Percentiles rank a stretch among this genome's conserved stretches.
phyloP scores from a whole-genome alignment of 2,329 filamentous ascomycete genomes.

The Septoria petroselini region DNA sequence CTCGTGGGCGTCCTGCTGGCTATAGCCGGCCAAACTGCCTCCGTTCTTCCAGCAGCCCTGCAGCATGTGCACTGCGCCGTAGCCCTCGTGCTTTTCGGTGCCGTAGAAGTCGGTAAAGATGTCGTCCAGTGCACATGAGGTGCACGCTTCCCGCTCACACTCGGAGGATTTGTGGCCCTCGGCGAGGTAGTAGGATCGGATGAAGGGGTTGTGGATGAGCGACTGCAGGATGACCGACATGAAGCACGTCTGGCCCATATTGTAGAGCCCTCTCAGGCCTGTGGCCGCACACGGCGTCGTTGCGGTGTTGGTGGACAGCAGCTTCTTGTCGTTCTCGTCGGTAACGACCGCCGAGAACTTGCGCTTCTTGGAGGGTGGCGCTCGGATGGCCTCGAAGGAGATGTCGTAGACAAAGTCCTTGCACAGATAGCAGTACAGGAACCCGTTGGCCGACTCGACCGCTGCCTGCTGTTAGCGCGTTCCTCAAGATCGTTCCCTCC shows the following conservation, averaged over 20 bases:
- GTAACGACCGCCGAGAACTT: constrained; percentile 46
- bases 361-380: constrained; percentile 63
- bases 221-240: constrained; percentile 95
- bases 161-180: constrained; percentile 80
- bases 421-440: constrained; percentile 76
- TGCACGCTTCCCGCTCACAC: constrained; percentile 60
- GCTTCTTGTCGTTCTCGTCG: constrained; percentile 62
- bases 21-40: constrained; percentile 71
- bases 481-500: too few species aligned
- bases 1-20: constrained; percentile 95
- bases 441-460: constrained; percentile 72
- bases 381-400: constrained; percentile 69
- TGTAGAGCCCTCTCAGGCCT: constrained; percentile 88
- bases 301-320: constrained; percentile 74
- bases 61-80: constrained; percentile 84
- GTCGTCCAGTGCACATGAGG: constrained; percentile 60
- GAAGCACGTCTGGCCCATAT: constrained; percentile 97
- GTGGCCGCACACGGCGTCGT: constrained; percentile 79
- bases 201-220: constrained; percentile 86
- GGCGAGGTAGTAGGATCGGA: constrained; percentile 87
- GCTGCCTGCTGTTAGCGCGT: constrained; percentile 50
- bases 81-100: constrained; percentile 80
- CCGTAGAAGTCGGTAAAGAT: constrained; percentile 63
- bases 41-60: constrained; percentile 82
- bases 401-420: constrained; percentile 81